Evolutionary conservation across 2,329 filamentous ascomycete genomes (phyloP).

Genomic region (Botryotinia convoluta): DNA sequence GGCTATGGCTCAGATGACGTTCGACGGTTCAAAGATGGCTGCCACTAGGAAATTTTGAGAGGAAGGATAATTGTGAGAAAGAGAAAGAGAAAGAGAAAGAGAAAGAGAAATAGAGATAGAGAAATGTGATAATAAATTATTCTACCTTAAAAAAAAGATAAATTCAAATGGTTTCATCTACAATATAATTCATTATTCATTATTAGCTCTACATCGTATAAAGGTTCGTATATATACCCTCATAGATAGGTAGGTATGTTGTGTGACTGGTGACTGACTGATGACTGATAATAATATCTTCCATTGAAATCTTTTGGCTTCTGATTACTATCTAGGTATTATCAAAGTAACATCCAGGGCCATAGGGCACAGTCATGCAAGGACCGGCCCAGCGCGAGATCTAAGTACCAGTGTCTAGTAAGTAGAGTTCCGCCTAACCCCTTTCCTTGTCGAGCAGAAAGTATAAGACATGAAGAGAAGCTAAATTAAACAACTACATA

Average conservation of each 20-base stretch:
- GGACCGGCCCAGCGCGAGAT: neutral
- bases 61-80: neutral
- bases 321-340: neutral
- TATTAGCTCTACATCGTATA: neutral
- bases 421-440: neutral
- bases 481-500: neutral
- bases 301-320: constrained; percentile 2
- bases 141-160: no score
- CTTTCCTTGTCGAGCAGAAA: neutral
- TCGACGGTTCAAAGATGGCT: constrained; percentile 3
- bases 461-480: neutral
- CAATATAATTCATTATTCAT: neutral
- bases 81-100: neutral
- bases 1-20: constrained; percentile 14
- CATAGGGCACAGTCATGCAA: neutral
- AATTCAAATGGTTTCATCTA: neutral
- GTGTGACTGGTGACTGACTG: neutral
- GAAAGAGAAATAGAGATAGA: neutral
- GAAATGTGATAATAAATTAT: neutral
- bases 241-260: neutral
- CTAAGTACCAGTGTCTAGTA: neutral
- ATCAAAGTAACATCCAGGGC: neutral
- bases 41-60: neutral
- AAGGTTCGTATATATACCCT: neutral
- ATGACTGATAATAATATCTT: neutral